These are phyloP conservation scores for Aspergillus melleus DNA, from an alignment of 2,329 filamentous ascomycete genomes.

Conservation along the genomic window DNA sequence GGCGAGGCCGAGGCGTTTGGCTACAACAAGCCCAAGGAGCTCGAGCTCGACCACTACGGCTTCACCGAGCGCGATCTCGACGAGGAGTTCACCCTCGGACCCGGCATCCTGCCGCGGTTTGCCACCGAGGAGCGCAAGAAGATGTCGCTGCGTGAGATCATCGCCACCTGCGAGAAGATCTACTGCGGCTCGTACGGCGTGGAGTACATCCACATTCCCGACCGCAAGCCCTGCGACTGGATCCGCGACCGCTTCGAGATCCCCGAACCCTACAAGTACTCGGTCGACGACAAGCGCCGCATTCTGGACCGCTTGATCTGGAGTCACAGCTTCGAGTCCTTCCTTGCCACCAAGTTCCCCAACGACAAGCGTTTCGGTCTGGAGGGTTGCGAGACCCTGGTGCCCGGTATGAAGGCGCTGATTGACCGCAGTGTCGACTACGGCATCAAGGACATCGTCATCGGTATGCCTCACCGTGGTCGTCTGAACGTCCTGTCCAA, in stretches of 20 bases:
- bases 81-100: constrained; percentile 85
- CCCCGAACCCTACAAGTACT: constrained; percentile 93
- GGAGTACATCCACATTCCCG: constrained; percentile 98
- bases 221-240: constrained; percentile 98
- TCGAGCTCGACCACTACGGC: constrained; percentile 89
- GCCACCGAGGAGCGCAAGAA: constrained; percentile 84
- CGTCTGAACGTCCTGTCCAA: constrained; percentile 97
- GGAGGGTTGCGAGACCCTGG: constrained; percentile 93
- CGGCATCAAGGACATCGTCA: constrained; percentile 98
- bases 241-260: constrained; percentile 92
- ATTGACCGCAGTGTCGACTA: constrained; percentile 99
- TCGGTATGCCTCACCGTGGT: constrained; percentile 98
- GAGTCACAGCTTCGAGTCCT: constrained; percentile 95
- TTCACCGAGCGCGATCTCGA: constrained; percentile 95
- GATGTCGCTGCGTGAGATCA: constrained; percentile 95
- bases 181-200: constrained; percentile 98
- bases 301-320: constrained; percentile 97
- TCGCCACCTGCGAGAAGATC: constrained; percentile 87
- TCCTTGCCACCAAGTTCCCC: constrained; percentile 95
- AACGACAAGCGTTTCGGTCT: constrained; percentile 99
- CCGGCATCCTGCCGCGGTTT: constrained; percentile 93
- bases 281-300: constrained; percentile 94
- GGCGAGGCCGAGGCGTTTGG: constrained; percentile 80
- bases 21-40: constrained; percentile 85
- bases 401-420: constrained; percentile 98